phyloP scores from a whole-genome alignment of 106 monocot species.

The Narthecium ossifragum region DNA sequence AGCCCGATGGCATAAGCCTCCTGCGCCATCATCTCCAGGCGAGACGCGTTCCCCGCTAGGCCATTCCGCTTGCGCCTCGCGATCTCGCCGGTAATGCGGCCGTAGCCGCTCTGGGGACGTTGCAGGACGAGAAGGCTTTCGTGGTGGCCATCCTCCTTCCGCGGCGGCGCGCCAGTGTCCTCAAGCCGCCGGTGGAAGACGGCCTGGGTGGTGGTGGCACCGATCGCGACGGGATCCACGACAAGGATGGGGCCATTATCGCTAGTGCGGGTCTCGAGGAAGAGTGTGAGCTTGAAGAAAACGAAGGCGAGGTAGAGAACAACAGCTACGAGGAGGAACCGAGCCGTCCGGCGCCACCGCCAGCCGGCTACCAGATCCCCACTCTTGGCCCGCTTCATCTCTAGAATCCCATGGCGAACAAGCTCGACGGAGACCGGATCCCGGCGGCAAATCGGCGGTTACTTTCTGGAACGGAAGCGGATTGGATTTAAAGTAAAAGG shows the following conservation, averaged over 20 bases:
- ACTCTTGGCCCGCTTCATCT: not conserved
- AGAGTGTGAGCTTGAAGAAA: slow-evolving; percentile 15
- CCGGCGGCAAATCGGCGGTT: too few relatives aligned
- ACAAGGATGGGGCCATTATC: slow-evolving; percentile 17
- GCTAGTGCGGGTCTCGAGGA: slow-evolving; percentile 20
- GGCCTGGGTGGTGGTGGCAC: slow-evolving; percentile 3
- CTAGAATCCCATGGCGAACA: too few relatives aligned
- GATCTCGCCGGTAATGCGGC: slow-evolving; percentile 12
- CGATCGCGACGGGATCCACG: slow-evolving; percentile 9
- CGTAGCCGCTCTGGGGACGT: slow-evolving; percentile 1
- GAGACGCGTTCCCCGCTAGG: slow-evolving; percentile 4
- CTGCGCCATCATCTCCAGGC: slow-evolving; percentile 22
- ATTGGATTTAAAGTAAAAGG: too few relatives aligned
- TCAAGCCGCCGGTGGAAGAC: slow-evolving; percentile 6
- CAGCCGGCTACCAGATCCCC: not conserved
- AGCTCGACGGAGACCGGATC: too few relatives aligned
- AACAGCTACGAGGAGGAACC: slow-evolving; percentile 7
- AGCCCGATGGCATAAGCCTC: slow-evolving; percentile 31
- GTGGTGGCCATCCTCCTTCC: too few relatives aligned
- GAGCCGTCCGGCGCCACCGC: slow-evolving; percentile 11
- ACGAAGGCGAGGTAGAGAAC: slow-evolving; percentile 26
- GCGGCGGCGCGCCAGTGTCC: too few relatives aligned
- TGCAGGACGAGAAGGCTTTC: not conserved
- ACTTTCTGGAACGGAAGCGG: too few relatives aligned
- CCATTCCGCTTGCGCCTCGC: slow-evolving; percentile 2